These are phyloP conservation scores for Neurospora terricola DNA, from an alignment of 495 filamentous ascomycete genomes.

Conservation along the genomic window DNA sequence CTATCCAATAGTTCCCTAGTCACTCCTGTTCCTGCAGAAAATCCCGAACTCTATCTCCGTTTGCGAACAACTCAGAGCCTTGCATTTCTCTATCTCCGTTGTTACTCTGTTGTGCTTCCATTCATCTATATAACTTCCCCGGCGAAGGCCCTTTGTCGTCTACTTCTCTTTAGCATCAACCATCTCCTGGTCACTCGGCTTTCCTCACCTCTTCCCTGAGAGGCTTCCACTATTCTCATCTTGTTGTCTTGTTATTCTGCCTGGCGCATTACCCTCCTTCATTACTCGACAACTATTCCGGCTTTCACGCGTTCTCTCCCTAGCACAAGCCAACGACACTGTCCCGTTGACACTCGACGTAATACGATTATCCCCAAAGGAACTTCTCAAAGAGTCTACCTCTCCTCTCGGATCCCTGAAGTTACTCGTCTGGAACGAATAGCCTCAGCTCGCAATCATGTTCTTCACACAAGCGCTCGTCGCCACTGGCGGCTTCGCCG, in stretches of 20 bases:
- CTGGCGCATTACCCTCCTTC: not conserved
- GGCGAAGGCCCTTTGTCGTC: too few species aligned
- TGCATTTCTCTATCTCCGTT: too few species aligned
- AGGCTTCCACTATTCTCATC: not conserved
- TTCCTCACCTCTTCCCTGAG: not conserved
- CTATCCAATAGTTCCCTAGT: not conserved
- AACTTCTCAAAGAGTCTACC: too few species aligned
- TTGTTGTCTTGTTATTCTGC: not conserved
- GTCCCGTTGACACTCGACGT: too few species aligned
- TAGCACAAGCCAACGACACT: too few species aligned
- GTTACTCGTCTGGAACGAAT: not conserved
- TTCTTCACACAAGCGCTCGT: conserved; percentile 20
- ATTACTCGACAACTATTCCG: not conserved
- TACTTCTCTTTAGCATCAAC: too few species aligned
- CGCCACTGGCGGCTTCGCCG: conserved; percentile 31
- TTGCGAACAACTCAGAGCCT: not conserved
- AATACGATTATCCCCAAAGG: too few species aligned
- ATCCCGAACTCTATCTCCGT: not conserved
- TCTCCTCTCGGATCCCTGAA: too few species aligned
- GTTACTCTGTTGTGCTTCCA: too few species aligned
- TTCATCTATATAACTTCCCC: too few species aligned
- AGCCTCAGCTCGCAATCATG: not conserved
- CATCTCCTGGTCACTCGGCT: not conserved
- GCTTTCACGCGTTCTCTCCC: not conserved
- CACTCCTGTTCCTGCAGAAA: not conserved